Conservation (phyloP, 768 basidiomycete species). For the Dioszegia aurantiaca region DNA sequence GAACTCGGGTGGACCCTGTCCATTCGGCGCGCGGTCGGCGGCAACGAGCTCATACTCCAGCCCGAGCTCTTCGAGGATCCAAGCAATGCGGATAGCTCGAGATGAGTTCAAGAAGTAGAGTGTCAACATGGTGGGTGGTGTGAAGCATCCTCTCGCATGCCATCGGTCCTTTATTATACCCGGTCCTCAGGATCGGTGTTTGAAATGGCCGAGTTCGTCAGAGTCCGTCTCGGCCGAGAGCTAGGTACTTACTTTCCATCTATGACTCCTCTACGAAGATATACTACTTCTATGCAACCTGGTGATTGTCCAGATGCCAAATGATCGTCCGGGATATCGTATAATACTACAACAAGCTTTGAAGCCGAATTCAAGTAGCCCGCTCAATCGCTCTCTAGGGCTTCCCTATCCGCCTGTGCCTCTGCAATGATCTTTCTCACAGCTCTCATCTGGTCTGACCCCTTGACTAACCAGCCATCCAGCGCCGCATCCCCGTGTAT, state of each 20-base stretch:
- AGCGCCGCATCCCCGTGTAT: constrained; percentile 31
- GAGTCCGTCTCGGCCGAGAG: no score
- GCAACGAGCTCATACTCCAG: constrained; percentile 13
- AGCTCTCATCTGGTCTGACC: constrained; percentile 24
- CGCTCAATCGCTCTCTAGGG: no score
- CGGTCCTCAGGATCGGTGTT: no score
- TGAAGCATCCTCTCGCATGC: no score
- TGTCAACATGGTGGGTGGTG: constrained; percentile 8
- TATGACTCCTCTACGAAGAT: no score
- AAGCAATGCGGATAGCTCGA: constrained; percentile 21
- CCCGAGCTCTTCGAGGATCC: constrained; percentile 20
- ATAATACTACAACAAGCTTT: not conserved
- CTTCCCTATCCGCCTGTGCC: not conserved
- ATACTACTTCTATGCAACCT: no score
- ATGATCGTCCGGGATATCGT: no score
- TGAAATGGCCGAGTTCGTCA: no score
- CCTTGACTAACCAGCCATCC: constrained; percentile 44
- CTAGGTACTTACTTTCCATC: no score
- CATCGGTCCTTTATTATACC: no score
- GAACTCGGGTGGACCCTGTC: constrained; percentile 17
- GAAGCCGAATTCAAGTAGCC: not conserved
- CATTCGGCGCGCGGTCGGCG: constrained; percentile 16
- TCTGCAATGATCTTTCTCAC: constrained; percentile 23
- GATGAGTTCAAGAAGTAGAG: constrained; percentile 22
- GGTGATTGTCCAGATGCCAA: no score